These are phyloP conservation scores for Ustilago hordei DNA, from an alignment of 1,284 basidiomycete species.

Conservation along the genomic window DNA sequence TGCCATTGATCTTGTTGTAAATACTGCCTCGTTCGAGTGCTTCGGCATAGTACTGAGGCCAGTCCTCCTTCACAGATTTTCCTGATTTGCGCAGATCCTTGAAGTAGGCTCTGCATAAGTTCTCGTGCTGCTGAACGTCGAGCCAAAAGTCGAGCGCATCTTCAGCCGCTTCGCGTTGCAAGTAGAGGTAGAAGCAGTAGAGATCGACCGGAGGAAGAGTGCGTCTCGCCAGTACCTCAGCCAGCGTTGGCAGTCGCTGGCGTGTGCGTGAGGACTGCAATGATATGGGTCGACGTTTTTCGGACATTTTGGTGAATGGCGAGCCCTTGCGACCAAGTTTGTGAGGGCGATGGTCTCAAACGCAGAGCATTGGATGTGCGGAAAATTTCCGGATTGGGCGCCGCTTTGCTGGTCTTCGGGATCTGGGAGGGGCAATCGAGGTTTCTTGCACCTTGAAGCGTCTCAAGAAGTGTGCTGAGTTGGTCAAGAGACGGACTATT, in stretches of 20 bases:
- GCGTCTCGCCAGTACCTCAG: constrained; percentile 68
- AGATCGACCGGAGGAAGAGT: constrained; percentile 95
- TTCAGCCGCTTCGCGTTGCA: constrained; percentile 87
- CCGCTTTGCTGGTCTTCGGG: background rate
- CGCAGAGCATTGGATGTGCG: constrained; percentile 4
- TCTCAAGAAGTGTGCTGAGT: background rate
- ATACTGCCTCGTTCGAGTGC: constrained; percentile 82
- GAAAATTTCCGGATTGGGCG: background rate
- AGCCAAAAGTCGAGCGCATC: constrained; percentile 98
- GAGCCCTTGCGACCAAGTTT: background rate
- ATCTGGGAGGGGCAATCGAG: background rate
- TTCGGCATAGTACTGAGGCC: constrained; percentile 89
- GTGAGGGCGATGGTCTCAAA: background rate
- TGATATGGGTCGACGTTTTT: constrained; percentile 41
- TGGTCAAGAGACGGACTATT: background rate
- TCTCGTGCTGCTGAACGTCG: constrained; percentile 98
- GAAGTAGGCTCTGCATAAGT: constrained; percentile 97
- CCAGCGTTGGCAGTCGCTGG: constrained; percentile 69
- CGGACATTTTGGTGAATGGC: constrained; percentile 29
- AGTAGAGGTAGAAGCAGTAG: constrained; percentile 87
- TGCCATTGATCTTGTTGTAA: constrained; percentile 88
- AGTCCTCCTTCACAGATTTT: constrained; percentile 89
- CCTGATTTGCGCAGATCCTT: constrained; percentile 96
- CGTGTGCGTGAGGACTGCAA: constrained; percentile 58
- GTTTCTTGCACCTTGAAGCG: background rate